A percentile compares a stretch with the other conserved stretches of the same genome.
Conservation (phyloP, 2,329 filamentous ascomycete species). For the Pseudogymnoascus sp. region DNA sequence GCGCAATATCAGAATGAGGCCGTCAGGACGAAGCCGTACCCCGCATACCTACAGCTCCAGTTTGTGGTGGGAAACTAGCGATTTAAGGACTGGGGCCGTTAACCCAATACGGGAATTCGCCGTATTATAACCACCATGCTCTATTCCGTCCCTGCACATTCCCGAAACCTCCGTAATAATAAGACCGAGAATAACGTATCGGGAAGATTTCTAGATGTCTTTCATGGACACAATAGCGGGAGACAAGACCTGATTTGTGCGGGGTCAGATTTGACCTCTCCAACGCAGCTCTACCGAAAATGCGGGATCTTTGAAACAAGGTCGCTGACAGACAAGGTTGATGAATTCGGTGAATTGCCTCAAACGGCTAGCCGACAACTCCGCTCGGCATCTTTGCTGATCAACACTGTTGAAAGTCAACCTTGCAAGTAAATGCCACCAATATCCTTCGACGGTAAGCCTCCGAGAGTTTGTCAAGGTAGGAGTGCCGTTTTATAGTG, state of each 20-base stretch:
- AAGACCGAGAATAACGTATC: not conserved
- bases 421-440: constrained; percentile 4
- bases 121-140: not conserved
- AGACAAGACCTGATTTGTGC: not conserved
- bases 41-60: not conserved
- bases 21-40: not conserved
- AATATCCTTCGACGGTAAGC: not conserved
- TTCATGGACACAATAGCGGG: not conserved
- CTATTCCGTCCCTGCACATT: not conserved
- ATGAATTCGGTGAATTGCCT: not conserved
- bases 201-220: not conserved
- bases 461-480: not conserved
- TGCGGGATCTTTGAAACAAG: not conserved
- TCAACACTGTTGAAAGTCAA: not conserved
- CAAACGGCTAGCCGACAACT: not conserved
- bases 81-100: not conserved
- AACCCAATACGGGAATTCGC: constrained; percentile 1
- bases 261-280: not conserved
- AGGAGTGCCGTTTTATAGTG: not conserved
- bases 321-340: not conserved
- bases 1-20: not conserved
- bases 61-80: not conserved
- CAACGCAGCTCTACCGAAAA: not conserved
- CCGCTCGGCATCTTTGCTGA: not conserved
- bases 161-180: not conserved